Evolutionary conservation across 441 rosid genomes (phyloP), one percentile per base, ranked within the genome.

Genomic region (Bruguiera hainesii): DNA sequence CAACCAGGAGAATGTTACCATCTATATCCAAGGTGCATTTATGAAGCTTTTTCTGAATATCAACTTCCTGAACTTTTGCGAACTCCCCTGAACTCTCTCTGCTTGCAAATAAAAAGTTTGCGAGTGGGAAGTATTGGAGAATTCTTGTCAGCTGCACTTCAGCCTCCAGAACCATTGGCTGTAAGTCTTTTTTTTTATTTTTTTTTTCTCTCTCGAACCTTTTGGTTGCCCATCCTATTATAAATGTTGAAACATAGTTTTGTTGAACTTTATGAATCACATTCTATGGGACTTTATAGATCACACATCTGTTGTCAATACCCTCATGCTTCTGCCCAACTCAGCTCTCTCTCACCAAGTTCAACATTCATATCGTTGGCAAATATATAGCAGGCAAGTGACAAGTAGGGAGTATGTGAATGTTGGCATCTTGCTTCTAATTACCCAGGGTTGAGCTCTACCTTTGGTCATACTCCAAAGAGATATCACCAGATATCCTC

Each of bases 61-160:
- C 98, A 95, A 80, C 98, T 95, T 78, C 99, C 98, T 16, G 99
- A 95, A 73, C 98, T 95, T 78, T 75, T 95, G 85, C 86, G 99
- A 78, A 95, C 98, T 82, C 99, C 99, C 56, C 79, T 95, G 75
- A 92, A 95, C 78, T 95, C 99, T 77, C 99, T 95, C 68, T 95
- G 99, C 85, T 80, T 95, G 92, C 99, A 92, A 87, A 95, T 95
- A 70, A 95, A 95, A 81, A 89, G 98, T 73, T 83, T 95, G 80
- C 96, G 81, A 81, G 95, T 92, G 70, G 95, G 77, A 65, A 87
- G 96, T 68, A 90, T 92, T 61, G 99, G 85, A 66, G 99, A 85
- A 64, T 95, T 95, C 87, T 83, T 95, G 77, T 92, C 97, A 61
- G 85, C 99, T 75, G 98, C 98, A 26, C 85, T 95, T 70, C 99